Conservation (phyloP, 2,329 filamentous ascomycete genomes). For the Xylaria digitata region DNA sequence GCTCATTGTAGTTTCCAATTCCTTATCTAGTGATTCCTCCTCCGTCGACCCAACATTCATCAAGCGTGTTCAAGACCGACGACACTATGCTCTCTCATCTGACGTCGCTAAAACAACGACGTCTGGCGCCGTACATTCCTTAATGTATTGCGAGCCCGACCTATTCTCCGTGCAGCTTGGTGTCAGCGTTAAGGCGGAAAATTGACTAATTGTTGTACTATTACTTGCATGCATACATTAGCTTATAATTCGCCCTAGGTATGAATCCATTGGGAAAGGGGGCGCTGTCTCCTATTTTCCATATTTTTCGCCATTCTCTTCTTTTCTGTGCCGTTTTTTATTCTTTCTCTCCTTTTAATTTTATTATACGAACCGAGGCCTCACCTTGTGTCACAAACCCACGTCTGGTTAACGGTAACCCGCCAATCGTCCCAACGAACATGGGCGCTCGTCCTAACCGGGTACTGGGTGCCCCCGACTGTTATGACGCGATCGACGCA, state of each 20-base stretch:
- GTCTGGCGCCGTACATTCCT: slow-evolving; percentile 43
- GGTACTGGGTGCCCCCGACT: slow-evolving; percentile 32
- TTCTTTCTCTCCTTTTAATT: not conserved
- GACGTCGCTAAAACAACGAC: slow-evolving; percentile 33
- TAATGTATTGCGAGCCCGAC: slow-evolving; percentile 40
- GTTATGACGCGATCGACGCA: slow-evolving; percentile 37
- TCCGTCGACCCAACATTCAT: not conserved
- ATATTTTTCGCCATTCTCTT: not conserved
- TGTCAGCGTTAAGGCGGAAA: slow-evolving; percentile 38
- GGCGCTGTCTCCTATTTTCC: not conserved
- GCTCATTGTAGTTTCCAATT: not conserved
- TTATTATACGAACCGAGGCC: slow-evolving; percentile 1
- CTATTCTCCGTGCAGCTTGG: slow-evolving; percentile 42
- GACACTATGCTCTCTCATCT: not conserved
- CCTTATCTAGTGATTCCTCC: not conserved
- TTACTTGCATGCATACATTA: not conserved
- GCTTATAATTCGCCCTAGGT: not conserved
- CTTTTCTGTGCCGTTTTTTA: not conserved
- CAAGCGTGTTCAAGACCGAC: not conserved
- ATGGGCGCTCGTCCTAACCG: slow-evolving; percentile 40
- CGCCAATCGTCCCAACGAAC: slow-evolving; percentile 43
- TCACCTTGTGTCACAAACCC: slow-evolving; percentile 41
- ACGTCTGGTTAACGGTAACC: slow-evolving; percentile 45
- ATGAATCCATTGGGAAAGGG: not conserved
- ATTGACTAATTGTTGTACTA: slow-evolving; percentile 39